phyloP scores from a whole-genome alignment of 331 rosid genomes.

The Arachis monticola region DNA sequence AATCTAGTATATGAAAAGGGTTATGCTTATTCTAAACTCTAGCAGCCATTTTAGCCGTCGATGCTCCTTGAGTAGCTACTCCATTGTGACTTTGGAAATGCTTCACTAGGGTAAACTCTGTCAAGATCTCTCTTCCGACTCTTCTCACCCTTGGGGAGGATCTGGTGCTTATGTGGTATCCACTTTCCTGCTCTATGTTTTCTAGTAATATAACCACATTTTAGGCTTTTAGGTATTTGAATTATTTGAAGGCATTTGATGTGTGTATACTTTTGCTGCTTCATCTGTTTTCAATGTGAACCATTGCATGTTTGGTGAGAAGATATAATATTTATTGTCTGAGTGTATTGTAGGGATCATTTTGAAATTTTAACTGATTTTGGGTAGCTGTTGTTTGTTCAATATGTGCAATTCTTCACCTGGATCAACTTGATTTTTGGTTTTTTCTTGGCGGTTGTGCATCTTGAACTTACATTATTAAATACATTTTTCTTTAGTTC shows the following conservation, averaged over 20 bases:
- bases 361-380: constrained; percentile 13
- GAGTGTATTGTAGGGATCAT: constrained; percentile 5
- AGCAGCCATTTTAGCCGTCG: constrained; percentile 5
- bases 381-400: constrained; percentile 10
- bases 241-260: constrained; percentile 12
- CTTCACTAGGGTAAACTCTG: constrained; percentile 31
- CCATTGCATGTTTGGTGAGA: neutral
- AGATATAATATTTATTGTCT: constrained; percentile 19
- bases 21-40: constrained; percentile 34
- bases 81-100: constrained; percentile 27
- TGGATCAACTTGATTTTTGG: constrained; percentile 18
- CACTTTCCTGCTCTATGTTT: neutral
- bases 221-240: constrained; percentile 14
- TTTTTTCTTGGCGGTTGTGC: constrained; percentile 20
- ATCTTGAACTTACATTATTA: neutral
- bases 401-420: constrained; percentile 25
- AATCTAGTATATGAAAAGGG: constrained; percentile 25
- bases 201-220: neutral
- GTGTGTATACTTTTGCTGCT: constrained; percentile 13
- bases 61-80: constrained; percentile 19
- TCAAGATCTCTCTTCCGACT: constrained; percentile 37
- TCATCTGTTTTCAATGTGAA: neutral
- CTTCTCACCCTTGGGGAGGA: constrained; percentile 17
- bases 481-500: neutral
- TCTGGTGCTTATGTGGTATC: constrained; percentile 37